These are phyloP conservation scores for Suillus hirtellus DNA, from an alignment of 768 basidiomycete species.

Conservation along the genomic window DNA sequence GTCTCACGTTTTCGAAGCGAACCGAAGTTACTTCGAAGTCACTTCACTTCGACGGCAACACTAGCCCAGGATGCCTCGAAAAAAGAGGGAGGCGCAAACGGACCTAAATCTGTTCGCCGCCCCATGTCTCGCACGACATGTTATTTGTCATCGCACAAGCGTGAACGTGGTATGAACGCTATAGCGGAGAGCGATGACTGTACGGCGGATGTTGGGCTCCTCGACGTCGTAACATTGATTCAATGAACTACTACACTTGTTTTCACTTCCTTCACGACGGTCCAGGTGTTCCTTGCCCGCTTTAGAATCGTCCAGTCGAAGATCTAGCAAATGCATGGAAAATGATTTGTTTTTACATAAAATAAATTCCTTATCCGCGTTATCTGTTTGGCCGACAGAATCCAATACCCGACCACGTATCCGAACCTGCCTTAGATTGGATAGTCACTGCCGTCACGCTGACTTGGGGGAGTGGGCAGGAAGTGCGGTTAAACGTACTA, in stretches of 20 bases:
- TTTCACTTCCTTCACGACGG: neutral
- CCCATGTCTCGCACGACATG: neutral
- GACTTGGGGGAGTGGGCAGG: neutral
- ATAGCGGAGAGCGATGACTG: neutral
- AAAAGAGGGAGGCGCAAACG: neutral
- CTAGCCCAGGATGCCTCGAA: neutral
- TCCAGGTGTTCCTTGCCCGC: neutral
- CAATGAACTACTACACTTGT: neutral
- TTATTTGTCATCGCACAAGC: neutral
- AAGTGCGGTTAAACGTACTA: neutral
- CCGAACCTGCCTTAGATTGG: neutral
- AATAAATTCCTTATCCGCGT: constrained; percentile 3
- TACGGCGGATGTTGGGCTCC: neutral
- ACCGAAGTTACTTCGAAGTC: too few species aligned
- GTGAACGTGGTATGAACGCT: neutral
- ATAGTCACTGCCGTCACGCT: neutral
- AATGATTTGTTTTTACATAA: neutral
- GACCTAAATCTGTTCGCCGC: neutral
- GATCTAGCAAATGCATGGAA: neutral
- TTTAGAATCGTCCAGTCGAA: neutral
- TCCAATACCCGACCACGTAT: neutral
- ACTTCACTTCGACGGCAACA: too few species aligned
- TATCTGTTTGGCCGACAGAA: neutral
- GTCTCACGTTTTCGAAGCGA: too few species aligned
- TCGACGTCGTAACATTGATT: neutral